Evolutionary conservation across 176 grass and related monocot species (phyloP), one percentile per base, ranked within the genome.

Genomic region (Secale cereale): DNA sequence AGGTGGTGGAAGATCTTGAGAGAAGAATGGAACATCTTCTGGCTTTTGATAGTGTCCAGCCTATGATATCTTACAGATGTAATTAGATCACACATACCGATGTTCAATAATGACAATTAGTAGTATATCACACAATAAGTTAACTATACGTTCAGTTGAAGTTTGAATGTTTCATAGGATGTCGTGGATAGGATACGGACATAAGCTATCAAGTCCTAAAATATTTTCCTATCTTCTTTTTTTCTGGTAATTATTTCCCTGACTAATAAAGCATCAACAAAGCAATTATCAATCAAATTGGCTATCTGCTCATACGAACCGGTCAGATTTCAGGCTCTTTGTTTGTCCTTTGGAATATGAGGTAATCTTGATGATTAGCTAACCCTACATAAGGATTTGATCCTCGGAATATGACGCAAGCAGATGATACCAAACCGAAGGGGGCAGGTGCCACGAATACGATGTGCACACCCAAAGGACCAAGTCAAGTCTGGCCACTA

Each of bases 11-110:
- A 92, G 88, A 92, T 94, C 88, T 81, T 88, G 76, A 45, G 86
- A 86, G 76, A 94, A 99, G 78, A 96, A 99, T n/a, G 86, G 89
- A 43, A 96, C 86, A 46, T 99, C 91, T 88, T 96, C 97, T 52
- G 93, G 90, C 46, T 92, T 91, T 76, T 92, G 90, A 91, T 99
- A 99, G 60, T 85, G 83, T 69, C 93, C 91, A 65, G 52, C 84
- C 97, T 98, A 52, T 30, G 8, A 79, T 28, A 92, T 74, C 59
- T 75, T 19, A 62, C 3, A 23, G 10, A 39, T 36, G 15, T 29
- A 54, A 35, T 74, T 52, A 83, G 57, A 59, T 13, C 78, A 16
- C 29, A 28, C 37, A 27, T 35, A 67, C 22, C 3, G 46, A 31
- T 22, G 65, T 20, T n/a, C 31, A 28, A 7, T 7, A 25, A 35